phyloP scores from a whole-genome alignment of 2,329 filamentous ascomycete genomes.

The Alternaria sp. region DNA sequence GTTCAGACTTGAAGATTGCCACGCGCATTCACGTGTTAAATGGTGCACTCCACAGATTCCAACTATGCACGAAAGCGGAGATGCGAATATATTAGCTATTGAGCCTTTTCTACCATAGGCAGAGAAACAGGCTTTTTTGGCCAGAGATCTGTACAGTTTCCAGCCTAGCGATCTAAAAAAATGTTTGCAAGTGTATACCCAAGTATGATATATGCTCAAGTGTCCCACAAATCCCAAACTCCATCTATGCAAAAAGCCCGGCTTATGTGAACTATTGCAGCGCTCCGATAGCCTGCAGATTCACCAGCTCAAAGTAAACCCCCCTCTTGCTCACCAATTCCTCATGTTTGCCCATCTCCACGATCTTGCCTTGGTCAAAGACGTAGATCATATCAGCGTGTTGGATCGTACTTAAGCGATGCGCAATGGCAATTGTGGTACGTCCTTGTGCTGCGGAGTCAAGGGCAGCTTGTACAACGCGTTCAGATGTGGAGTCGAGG shows the following conservation, averaged over 20 bases:
- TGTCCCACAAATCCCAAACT: neutral
- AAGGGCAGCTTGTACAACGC: constrained; percentile 80
- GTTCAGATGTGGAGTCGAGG: constrained; percentile 62
- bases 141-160: constrained; percentile 1
- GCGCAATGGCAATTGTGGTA: constrained; percentile 94
- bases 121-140: constrained; percentile 3
- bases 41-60: neutral
- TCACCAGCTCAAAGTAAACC: constrained; percentile 53
- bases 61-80: neutral
- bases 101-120: neutral
- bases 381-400: constrained; percentile 96
- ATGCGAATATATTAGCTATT: neutral
- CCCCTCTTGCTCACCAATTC: constrained; percentile 54
- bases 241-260: neutral
- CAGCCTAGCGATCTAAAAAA: constrained; percentile 6
- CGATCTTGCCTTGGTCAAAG: constrained; percentile 87
- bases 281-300: constrained; percentile 49
- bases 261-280: constrained; percentile 32
- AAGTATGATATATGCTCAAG: neutral
- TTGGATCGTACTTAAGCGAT: constrained; percentile 90
- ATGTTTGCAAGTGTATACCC: constrained; percentile 14
- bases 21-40: constrained; percentile 9
- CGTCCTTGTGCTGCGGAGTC: constrained; percentile 84
- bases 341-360: constrained; percentile 85
- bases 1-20: neutral